These are phyloP conservation scores for Dactylellina parvicollis DNA, from an alignment of 2,329 filamentous ascomycete genomes.

Conservation along the genomic window DNA sequence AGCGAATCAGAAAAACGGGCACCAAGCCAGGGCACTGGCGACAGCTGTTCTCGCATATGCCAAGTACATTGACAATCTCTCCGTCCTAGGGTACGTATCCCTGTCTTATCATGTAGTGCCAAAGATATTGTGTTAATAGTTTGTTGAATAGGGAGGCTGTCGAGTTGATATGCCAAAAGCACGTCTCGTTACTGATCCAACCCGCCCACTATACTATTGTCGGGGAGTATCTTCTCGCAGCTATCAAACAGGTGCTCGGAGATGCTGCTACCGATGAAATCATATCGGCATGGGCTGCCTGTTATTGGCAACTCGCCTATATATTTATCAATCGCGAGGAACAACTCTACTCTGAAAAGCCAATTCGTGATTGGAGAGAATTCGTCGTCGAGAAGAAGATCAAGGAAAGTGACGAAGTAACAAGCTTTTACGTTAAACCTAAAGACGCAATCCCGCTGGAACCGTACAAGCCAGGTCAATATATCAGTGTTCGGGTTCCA, in stretches of 20 bases:
- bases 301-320: constrained; percentile 76
- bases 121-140: not conserved
- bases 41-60: constrained; percentile 77
- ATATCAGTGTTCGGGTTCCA: constrained; percentile 72
- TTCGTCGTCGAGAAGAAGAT: constrained; percentile 70
- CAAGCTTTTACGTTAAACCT: constrained; percentile 76
- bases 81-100: constrained; percentile 28
- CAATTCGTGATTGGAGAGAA: constrained; percentile 66
- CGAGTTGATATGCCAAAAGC: constrained; percentile 80
- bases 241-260: constrained; percentile 75
- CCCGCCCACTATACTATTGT: constrained; percentile 77
- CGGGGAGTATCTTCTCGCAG: constrained; percentile 73
- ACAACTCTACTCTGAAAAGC: constrained; percentile 66
- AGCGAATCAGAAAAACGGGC: constrained; percentile 73
- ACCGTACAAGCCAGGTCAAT: constrained; percentile 75
- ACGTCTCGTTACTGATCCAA: constrained; percentile 75
- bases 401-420: constrained; percentile 71
- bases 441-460: constrained; percentile 71
- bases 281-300: constrained; percentile 75
- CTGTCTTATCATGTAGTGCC: not conserved
- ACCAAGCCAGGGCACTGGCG: constrained; percentile 76
- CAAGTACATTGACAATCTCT: constrained; percentile 66
- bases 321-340: constrained; percentile 75
- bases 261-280: constrained; percentile 73
- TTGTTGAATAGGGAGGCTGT: constrained; percentile 62